Conservation (phyloP, 805 yeast species). For the Candida nitratophila region DNA sequence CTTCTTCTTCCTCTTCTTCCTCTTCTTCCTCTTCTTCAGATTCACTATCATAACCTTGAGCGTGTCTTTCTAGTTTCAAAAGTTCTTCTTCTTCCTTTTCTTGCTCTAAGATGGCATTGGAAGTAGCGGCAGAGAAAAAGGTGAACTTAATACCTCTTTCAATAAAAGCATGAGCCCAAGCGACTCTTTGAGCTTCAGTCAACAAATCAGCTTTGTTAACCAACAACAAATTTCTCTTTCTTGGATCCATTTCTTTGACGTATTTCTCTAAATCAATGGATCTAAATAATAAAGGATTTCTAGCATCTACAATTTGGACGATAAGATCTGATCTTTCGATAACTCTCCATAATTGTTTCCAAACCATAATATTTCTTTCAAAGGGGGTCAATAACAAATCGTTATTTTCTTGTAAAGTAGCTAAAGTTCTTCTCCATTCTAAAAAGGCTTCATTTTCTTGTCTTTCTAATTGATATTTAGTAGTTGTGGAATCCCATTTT, state of each 20-base stretch:
- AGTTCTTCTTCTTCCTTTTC: slow-evolving; percentile 41
- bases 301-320: slow-evolving; percentile 96
- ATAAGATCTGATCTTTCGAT: slow-evolving; percentile 90
- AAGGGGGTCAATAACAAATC: slow-evolving; percentile 90
- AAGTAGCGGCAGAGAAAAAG: slow-evolving; percentile 86
- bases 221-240: slow-evolving; percentile 71
- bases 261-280: slow-evolving; percentile 78
- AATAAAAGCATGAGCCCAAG: slow-evolving; percentile 83
- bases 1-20: slow-evolving; percentile 5
- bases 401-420: slow-evolving; percentile 73
- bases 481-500: slow-evolving; percentile 65
- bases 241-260: slow-evolving; percentile 68
- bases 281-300: slow-evolving; percentile 87
- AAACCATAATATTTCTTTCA: slow-evolving; percentile 93
- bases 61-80: slow-evolving; percentile 12
- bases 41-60: slow-evolving; percentile 14
- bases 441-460: slow-evolving; percentile 86
- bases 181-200: slow-evolving; percentile 64
- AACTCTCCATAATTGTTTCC: slow-evolving; percentile 98
- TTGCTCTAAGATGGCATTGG: slow-evolving; percentile 67
- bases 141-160: slow-evolving; percentile 69
- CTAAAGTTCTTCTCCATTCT: slow-evolving; percentile 90
- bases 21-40: slow-evolving; percentile 11
- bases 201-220: slow-evolving; percentile 93
- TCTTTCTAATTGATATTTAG: slow-evolving; percentile 72